A percentile compares a stretch with the other conserved stretches of the same genome.
phyloP scores from a whole-genome alignment of 2,329 filamentous ascomycete species.

The Xylariaceae sp. region DNA sequence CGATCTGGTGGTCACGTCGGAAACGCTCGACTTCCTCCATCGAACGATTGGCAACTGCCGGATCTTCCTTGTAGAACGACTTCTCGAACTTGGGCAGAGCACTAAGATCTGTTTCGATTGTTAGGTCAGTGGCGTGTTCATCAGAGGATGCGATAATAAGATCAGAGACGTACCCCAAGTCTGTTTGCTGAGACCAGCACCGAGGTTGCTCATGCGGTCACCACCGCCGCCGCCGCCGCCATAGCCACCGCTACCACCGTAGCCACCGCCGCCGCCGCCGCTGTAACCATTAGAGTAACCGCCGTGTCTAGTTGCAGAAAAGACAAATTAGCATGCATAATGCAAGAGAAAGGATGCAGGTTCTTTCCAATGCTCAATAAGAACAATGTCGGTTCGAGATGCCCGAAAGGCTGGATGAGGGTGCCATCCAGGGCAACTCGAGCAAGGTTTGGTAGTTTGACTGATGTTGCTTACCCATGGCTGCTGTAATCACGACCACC shows the following conservation, averaged over 20 bases:
- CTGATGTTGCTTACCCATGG: constrained; percentile 27
- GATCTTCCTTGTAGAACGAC: constrained; percentile 96
- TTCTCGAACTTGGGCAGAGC: constrained; percentile 95
- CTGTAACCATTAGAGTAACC: constrained; percentile 44
- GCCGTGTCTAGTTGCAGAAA: constrained; percentile 43
- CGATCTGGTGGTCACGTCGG: constrained; percentile 78
- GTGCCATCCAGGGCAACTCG: no score
- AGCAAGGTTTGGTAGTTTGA: background rate
- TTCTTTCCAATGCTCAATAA: no score
- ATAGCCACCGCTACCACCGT: constrained; percentile 60
- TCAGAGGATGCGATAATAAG: constrained; percentile 5
- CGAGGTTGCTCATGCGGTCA: constrained; percentile 91
- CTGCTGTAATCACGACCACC: constrained; percentile 36
- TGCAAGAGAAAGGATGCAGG: no score
- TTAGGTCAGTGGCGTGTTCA: constrained; percentile 21
- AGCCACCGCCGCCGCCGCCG: no score
- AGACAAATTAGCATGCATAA: no score
- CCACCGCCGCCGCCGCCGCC: constrained; percentile 54
- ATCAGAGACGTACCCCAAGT: constrained; percentile 66
- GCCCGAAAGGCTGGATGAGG: no score
- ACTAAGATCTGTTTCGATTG: constrained; percentile 58
- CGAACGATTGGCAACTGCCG: constrained; percentile 68
- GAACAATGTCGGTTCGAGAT: no score
- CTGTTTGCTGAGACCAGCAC: constrained; percentile 80
- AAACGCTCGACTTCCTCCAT: constrained; percentile 80